These are phyloP conservation scores for Aethionema arabicum DNA, from an alignment of 345 rosid species.

Conservation along the genomic window DNA sequence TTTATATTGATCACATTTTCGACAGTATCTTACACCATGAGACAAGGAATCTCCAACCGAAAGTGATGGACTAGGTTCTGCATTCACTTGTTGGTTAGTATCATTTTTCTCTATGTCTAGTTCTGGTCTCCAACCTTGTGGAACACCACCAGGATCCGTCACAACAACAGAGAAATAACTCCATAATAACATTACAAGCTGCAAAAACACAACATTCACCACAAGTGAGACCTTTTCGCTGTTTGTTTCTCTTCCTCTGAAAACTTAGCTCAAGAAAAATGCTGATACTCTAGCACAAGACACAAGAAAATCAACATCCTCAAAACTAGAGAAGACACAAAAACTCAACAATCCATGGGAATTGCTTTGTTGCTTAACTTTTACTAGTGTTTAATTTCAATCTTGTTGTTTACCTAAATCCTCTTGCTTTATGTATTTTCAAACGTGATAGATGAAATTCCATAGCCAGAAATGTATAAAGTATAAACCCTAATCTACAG, in stretches of 20 bases:
- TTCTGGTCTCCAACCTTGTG: conserved; percentile 60
- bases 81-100: conserved; percentile 11
- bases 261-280: neutral
- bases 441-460: neutral
- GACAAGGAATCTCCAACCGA: conserved; percentile 36
- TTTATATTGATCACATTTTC: conserved; percentile 65
- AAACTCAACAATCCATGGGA: neutral
- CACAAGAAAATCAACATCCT: neutral
- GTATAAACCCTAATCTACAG: neutral
- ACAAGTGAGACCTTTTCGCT: neutral
- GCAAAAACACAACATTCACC: conserved; percentile 25
- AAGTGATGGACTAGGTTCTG: conserved; percentile 21
- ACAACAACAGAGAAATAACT: conserved; percentile 69
- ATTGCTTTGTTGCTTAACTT: conserved; percentile 7
- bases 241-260: neutral
- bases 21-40: conserved; percentile 53
- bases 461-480: neutral
- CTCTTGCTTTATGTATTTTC: neutral
- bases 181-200: conserved; percentile 79
- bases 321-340: conserved; percentile 8
- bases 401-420: neutral
- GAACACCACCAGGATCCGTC: conserved; percentile 86
- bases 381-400: neutral
- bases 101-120: conserved; percentile 57
- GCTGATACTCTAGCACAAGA: neutral